These are phyloP conservation scores for Plasmodium berghei DNA, from an alignment of 169 alveolate genomes.

Conservation along the genomic window DNA sequence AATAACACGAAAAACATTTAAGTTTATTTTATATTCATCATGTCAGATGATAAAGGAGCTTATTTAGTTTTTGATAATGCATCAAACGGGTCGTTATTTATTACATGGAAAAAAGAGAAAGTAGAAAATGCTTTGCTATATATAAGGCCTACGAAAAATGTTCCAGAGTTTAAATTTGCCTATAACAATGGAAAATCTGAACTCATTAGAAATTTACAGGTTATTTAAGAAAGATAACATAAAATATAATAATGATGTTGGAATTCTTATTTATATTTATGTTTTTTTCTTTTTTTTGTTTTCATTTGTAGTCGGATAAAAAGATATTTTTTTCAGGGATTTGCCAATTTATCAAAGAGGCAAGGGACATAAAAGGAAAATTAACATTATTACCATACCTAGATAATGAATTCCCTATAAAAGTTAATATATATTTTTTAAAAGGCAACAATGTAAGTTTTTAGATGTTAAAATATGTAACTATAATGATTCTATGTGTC, in stretches of 20 bases:
- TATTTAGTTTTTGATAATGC: constrained; percentile 77
- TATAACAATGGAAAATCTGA: constrained; percentile 77
- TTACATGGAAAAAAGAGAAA: constrained; percentile 74
- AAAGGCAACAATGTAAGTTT: constrained; percentile 70
- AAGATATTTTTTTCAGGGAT: constrained; percentile 76
- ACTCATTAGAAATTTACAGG: constrained; percentile 78
- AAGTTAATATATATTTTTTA: constrained; percentile 74
- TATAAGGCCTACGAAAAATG: constrained; percentile 74
- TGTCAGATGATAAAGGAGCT: constrained; percentile 76
- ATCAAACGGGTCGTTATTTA: constrained; percentile 79
- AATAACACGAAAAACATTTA: background rate
- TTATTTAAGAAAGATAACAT: constrained; percentile 7
- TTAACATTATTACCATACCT: constrained; percentile 62
- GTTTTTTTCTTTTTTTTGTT: background rate
- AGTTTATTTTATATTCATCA: constrained; percentile 4
- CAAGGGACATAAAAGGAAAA: constrained; percentile 75
- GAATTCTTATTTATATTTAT: background rate
- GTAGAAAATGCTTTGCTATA: constrained; percentile 75
- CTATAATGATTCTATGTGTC: background rate
- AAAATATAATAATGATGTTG: background rate
- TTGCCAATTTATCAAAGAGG: constrained; percentile 80
- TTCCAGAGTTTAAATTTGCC: constrained; percentile 77
- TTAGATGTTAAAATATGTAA: constrained; percentile 9
- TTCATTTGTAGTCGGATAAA: constrained; percentile 76
- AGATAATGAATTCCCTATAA: constrained; percentile 72